phyloP scores from a whole-genome alignment of 2,329 filamentous ascomycete genomes.

The Penicillium sp. region DNA sequence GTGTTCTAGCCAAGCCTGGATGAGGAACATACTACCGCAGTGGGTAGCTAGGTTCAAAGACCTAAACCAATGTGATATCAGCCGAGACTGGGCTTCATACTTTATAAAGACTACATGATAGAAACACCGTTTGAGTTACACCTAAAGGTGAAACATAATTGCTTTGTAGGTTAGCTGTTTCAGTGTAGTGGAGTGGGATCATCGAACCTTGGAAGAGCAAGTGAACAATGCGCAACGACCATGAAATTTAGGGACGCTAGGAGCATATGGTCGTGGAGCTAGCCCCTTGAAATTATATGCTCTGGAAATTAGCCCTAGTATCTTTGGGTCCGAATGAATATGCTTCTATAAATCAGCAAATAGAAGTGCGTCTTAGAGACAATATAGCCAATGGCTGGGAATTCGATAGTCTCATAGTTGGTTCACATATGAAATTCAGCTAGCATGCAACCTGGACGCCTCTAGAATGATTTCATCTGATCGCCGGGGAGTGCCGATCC shows the following conservation, averaged over 20 bases:
- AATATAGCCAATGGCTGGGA: too few relatives aligned
- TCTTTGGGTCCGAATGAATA: neutral
- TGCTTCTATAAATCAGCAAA: neutral
- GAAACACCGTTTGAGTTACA: too few relatives aligned
- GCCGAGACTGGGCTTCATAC: neutral
- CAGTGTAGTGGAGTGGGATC: neutral
- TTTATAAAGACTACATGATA: too few relatives aligned
- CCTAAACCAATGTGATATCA: neutral
- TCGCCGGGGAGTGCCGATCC: conserved; percentile 18
- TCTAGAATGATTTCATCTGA: conserved; percentile 14
- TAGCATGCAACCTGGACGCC: neutral
- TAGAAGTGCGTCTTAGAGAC: too few relatives aligned
- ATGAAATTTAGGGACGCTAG: neutral
- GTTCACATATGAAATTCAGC: neutral
- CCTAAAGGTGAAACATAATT: too few relatives aligned
- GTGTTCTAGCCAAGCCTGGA: neutral
- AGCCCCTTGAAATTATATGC: neutral
- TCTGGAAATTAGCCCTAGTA: too few relatives aligned
- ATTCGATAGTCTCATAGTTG: too few relatives aligned
- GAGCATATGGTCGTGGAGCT: neutral
- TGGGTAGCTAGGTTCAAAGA: neutral
- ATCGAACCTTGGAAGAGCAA: neutral
- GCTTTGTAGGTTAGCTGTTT: too few relatives aligned
- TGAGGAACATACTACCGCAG: neutral
- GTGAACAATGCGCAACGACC: neutral